These are phyloP conservation scores for Starmerella gropengiesseri DNA, from an alignment of 805 yeast species.

Conservation along the genomic window DNA sequence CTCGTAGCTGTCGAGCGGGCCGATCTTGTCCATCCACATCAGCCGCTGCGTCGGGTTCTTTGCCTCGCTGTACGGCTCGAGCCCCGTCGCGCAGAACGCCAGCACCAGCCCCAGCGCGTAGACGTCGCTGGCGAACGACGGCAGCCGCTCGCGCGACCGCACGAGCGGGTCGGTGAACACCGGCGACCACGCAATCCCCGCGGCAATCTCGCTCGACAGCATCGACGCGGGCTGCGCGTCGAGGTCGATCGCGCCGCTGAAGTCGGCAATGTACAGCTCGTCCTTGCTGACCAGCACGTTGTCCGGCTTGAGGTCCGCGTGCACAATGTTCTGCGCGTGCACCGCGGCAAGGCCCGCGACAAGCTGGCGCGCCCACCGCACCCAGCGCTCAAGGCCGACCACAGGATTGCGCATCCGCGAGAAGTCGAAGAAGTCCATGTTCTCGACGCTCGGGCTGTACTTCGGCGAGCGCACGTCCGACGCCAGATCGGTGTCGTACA, in stretches of 20 bases:
- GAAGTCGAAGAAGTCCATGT: slow-evolving; percentile 18
- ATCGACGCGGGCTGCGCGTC: slow-evolving; percentile 18
- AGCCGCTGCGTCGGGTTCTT: slow-evolving; percentile 28
- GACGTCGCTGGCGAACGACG: slow-evolving; percentile 35
- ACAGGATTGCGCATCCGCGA: slow-evolving; percentile 18
- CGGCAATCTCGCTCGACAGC: slow-evolving; percentile 14
- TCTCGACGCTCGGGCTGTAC: slow-evolving; percentile 3
- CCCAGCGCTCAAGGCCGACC: slow-evolving; percentile 24
- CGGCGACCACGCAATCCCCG: slow-evolving; percentile 29
- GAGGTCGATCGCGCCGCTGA: slow-evolving; percentile 28
- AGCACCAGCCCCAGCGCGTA: slow-evolving; percentile 40
- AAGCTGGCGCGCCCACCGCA: slow-evolving; percentile 25
- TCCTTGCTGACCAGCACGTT: slow-evolving; percentile 32
- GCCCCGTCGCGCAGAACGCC: slow-evolving; percentile 38
- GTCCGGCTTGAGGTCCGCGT: slow-evolving; percentile 41
- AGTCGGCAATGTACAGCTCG: slow-evolving; percentile 38
- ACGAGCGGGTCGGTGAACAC: slow-evolving; percentile 42
- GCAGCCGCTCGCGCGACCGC: slow-evolving; percentile 25
- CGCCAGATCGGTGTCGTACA: slow-evolving; percentile 18
- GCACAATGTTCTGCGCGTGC: slow-evolving; percentile 30
- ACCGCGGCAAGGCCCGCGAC: slow-evolving; percentile 22
- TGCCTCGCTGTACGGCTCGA: slow-evolving; percentile 34
- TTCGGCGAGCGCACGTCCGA: slow-evolving; percentile 9
- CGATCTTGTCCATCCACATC: slow-evolving; percentile 27
- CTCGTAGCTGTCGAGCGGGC: slow-evolving; percentile 25